Base-by-base conservation (phyloP, 495 filamentous ascomycete genomes). In the Aspergillus wentii region DNA sequence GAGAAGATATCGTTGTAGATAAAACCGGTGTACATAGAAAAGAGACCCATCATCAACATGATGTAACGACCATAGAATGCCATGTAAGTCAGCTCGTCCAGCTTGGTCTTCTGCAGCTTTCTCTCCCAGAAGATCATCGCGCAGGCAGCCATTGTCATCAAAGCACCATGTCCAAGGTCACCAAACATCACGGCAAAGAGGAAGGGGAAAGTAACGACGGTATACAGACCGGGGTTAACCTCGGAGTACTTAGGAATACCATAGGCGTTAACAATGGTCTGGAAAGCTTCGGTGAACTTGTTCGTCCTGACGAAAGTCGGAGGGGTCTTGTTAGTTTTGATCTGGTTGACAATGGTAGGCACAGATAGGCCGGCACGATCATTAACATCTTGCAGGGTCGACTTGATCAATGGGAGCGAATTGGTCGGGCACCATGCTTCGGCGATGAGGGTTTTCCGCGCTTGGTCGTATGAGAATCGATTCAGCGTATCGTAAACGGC, bases 131-230 rank as follows among this genome's bases (percentile, higher is more conserved):
- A 88, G 46, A 97, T 95, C 89, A 99, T 94, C 23, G 87, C 84
- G 17, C 74, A 41, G 17, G 94, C 85, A 46, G 85, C 80, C 35
- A 79, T 49, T 10, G 85, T 72, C 85, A 97, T 89, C 50, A 99
- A 80, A 44, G 75, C 51, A 43, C 91, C 92, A 56, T 99, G 92
- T 17, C 92, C 92, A 44, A 94, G 78, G 62, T 97, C 92, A 58
- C 92, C 92, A 51, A 97, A 97, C 92, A 97, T 97, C 73, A 96
- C 91, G 18, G 94, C 94, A 58, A 99, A 99, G 28, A 97, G 67
- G 69, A 99, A 97, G 9, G 92, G 92, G 61, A 98, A 97, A 11
- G 94, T 99, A 47, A 97, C 79, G 41, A 96, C 88, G 16, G 94
- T 91, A 15, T 89, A 89, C 17, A 96, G 69, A 36, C 88, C 92